A percentile compares a stretch with the other conserved stretches of the same genome.
phyloP scores from a whole-genome alignment of 352 stramenopile species.

The Pythium vanterpoolii region DNA sequence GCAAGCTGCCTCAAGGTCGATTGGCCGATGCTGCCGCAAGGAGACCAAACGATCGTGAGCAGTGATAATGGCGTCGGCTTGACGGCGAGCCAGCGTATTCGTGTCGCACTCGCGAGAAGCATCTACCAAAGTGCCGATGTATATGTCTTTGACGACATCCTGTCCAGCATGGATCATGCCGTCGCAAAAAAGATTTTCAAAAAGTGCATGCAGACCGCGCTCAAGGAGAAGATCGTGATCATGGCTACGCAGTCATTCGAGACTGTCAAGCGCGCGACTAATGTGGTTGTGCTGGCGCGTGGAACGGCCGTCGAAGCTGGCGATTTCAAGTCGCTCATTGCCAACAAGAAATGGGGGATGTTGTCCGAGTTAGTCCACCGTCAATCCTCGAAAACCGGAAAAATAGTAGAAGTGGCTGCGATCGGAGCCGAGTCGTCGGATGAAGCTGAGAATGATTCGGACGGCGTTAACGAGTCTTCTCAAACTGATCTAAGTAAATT shows the following conservation, averaged over 20 bases:
- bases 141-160: slow-evolving; percentile 94
- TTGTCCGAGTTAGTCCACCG: slow-evolving; percentile 54
- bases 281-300: slow-evolving; percentile 55
- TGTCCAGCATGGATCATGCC: slow-evolving; percentile 93
- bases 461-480: slow-evolving; percentile 24
- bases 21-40: slow-evolving; percentile 48
- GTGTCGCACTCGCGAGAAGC: slow-evolving; percentile 72
- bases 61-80: slow-evolving; percentile 93
- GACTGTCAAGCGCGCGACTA: slow-evolving; percentile 56
- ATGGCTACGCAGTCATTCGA: slow-evolving; percentile 71
- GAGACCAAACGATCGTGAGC: slow-evolving; percentile 95
- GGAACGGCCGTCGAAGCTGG: slow-evolving; percentile 20
- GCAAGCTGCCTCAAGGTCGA: slow-evolving; percentile 57
- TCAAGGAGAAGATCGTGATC: slow-evolving; percentile 81
- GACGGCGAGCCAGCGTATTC: slow-evolving; percentile 91
- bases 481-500: background rate
- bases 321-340: slow-evolving; percentile 13
- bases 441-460: slow-evolving; percentile 20
- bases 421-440: slow-evolving; percentile 2
- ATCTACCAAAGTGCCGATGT: slow-evolving; percentile 80
- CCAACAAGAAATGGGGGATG: slow-evolving; percentile 25
- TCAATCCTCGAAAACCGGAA: slow-evolving; percentile 41
- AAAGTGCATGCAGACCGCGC: slow-evolving; percentile 46
- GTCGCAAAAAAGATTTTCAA: slow-evolving; percentile 93
- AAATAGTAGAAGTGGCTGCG: slow-evolving; percentile 16